Base-by-base conservation (phyloP, 1,139 yeast species). In the Saccharomyces hybrid region DNA sequence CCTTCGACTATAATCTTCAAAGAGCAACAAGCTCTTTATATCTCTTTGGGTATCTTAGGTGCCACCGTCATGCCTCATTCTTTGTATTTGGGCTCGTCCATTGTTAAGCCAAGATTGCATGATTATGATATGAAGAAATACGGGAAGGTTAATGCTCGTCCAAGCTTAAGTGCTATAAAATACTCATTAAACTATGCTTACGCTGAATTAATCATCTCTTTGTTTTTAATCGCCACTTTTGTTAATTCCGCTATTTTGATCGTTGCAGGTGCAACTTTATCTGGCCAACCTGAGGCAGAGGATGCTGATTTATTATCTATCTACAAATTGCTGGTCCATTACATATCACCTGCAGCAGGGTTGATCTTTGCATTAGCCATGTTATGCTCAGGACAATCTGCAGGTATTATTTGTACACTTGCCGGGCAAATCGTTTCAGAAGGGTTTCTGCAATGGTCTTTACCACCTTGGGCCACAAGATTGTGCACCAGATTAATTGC, bases 1-100 rank as follows among this genome's bases (percentile, higher is more conserved):
- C 99, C 99, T 1, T 85, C 88, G 31, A 76, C 73, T 34, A 80
- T 82, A 51, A 82, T 89, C 16, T 77, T 89, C 44, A 85, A 87
- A 55, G 88, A 88, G 53, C 82, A 84, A 56, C 84, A 88, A 42
- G 98, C 97, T 0, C 74, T 91, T 48, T 93, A 88, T 66, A 75
- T 89, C 47, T 83, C 96, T 52, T 83, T 95, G 61, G 98, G 97
- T 25, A 87, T 93, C 53, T 75, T 93, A 53, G 99, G 99, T 23
- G 97, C 98, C 29, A 93, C 98, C 1, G 96, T 93, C 31, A 93
- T 93, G 99, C 99, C 99, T 2, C 99, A 93, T 69, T 86, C 96
- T 1, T 75, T 93, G 49, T 93, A 88, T 67, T 75, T 93, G 55
- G 99, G 99, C 0, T 87, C 96, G 0, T 96, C 97, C 1, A 77